phyloP scores from a whole-genome alignment of 73 alveolate species.

The Blepharisma japonicum region DNA sequence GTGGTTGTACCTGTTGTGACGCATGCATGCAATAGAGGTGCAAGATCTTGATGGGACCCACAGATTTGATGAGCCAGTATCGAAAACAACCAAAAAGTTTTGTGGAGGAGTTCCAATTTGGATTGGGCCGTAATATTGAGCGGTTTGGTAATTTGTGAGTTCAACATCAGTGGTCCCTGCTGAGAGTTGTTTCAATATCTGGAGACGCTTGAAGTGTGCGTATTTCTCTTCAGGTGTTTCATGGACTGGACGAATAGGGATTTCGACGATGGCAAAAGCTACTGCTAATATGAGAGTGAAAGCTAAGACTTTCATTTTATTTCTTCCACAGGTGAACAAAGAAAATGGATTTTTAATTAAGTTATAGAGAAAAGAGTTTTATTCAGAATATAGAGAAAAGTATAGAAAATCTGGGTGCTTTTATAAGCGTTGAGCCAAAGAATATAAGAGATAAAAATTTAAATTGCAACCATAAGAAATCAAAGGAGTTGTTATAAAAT shows the following conservation, averaged over 20 bases:
- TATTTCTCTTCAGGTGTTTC: slow-evolving; percentile 1
- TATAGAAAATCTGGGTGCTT: no score
- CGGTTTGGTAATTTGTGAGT: slow-evolving; percentile 19
- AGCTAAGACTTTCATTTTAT: background rate
- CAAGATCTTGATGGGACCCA: slow-evolving; percentile 51
- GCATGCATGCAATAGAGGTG: slow-evolving; percentile 48
- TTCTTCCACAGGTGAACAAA: background rate
- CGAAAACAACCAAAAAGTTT: slow-evolving; percentile 58
- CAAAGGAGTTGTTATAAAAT: no score
- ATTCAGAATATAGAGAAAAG: no score
- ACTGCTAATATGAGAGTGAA: background rate
- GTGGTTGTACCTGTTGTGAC: slow-evolving; percentile 50
- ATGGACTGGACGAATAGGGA: background rate
- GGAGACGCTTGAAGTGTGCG: background rate
- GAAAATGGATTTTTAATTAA: no score
- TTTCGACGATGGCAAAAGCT: background rate
- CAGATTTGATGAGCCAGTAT: slow-evolving; percentile 70
- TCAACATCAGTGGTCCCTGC: slow-evolving; percentile 14
- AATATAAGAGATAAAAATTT: no score
- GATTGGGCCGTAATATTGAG: slow-evolving; percentile 33
- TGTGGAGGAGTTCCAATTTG: slow-evolving; percentile 59
- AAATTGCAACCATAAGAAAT: no score
- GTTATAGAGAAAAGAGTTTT: no score
- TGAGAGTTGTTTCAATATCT: background rate
- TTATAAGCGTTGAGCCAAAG: no score